Evolutionary conservation across 495 filamentous ascomycete species (phyloP).

Genomic region (Parmelia sp.): DNA sequence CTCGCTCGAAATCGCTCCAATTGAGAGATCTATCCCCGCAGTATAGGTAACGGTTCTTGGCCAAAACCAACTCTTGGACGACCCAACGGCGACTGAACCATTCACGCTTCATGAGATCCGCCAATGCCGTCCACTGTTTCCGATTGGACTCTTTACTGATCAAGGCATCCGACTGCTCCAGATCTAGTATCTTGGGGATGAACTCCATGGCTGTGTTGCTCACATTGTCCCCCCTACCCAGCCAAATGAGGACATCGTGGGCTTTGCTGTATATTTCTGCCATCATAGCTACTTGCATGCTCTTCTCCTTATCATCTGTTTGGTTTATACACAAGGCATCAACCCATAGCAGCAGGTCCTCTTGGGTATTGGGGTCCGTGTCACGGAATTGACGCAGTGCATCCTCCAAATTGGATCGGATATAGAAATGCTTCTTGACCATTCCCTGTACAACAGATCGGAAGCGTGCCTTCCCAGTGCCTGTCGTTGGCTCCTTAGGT

Average conservation of each 20-base stretch:
- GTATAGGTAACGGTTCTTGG: constrained; percentile 1
- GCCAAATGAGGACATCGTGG: background rate
- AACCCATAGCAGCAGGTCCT: background rate
- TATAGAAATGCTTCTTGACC: background rate
- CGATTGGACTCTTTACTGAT: background rate
- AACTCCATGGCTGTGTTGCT: background rate
- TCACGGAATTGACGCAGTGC: background rate
- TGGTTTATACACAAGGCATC: background rate
- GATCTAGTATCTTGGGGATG: background rate
- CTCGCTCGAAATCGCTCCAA: constrained; percentile 5
- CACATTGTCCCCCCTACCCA: background rate
- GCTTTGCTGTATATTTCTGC: background rate
- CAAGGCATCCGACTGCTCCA: background rate
- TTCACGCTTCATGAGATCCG: background rate
- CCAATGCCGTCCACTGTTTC: background rate
- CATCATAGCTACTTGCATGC: background rate
- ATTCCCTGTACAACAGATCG: background rate
- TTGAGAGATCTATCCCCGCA: constrained; percentile 5
- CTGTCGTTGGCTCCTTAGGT: background rate
- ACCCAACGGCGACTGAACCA: background rate
- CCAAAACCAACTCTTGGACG: background rate
- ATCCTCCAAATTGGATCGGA: background rate
- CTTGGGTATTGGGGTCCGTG: background rate
- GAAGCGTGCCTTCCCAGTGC: background rate
- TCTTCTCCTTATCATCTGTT: background rate